Conservation (phyloP, 1,284 basidiomycete genomes). For the Tilletia setariae region DNA sequence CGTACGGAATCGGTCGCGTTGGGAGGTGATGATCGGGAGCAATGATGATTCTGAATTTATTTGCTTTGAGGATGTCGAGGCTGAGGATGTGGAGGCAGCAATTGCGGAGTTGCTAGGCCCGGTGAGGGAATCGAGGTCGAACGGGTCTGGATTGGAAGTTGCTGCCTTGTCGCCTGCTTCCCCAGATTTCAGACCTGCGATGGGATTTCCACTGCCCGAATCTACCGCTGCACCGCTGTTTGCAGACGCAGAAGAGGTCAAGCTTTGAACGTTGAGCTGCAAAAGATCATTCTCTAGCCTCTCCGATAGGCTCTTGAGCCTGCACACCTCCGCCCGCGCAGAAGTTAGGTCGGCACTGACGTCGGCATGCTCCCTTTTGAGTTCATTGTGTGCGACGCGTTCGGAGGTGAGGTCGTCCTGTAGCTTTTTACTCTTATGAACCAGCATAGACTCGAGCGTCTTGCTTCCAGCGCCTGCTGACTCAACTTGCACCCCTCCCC, state of each 20-base stretch:
- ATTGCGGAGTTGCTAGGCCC: constrained; percentile 12
- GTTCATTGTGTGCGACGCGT: constrained; percentile 64
- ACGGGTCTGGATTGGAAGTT: constrained; percentile 16
- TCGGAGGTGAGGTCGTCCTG: constrained; percentile 89
- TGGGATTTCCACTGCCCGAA: constrained; percentile 25
- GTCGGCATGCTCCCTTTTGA: constrained; percentile 18
- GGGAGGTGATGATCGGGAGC: constrained; percentile 78
- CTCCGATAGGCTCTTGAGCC: constrained; percentile 76
- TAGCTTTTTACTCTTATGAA: constrained; percentile 89
- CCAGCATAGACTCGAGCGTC: constrained; percentile 83
- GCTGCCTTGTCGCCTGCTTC: background rate
- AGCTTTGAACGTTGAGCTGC: constrained; percentile 65
- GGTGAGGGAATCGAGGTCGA: constrained; percentile 15
- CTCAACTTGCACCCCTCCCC: constrained; percentile 54
- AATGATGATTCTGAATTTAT: constrained; percentile 20
- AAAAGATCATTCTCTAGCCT: constrained; percentile 85
- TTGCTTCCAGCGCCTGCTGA: constrained; percentile 60
- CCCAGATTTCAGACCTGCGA: constrained; percentile 10
- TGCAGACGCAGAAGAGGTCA: constrained; percentile 49
- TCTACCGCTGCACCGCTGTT: constrained; percentile 23
- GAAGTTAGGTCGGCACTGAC: constrained; percentile 63
- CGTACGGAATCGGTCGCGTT: constrained; percentile 90
- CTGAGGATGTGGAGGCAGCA: constrained; percentile 13
- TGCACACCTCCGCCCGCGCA: constrained; percentile 67
- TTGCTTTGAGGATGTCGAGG: background rate